Conservation (phyloP, 2,329 filamentous ascomycete species). For the Didymella exigua region DNA sequence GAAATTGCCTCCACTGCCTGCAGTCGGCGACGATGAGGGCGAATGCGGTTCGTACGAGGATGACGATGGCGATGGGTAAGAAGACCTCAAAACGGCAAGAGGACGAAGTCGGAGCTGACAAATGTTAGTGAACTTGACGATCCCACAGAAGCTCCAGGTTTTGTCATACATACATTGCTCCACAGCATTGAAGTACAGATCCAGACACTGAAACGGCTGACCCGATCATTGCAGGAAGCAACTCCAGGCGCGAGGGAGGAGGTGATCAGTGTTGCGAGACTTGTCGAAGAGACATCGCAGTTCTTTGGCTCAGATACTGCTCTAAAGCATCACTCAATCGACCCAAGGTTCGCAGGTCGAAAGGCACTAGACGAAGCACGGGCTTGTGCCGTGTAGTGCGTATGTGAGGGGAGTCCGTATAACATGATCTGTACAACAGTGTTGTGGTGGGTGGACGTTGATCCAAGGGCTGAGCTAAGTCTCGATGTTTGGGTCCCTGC, state of each 20-base stretch:
- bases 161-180: constrained; percentile 29
- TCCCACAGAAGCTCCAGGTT: constrained; percentile 26
- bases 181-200: constrained; percentile 33
- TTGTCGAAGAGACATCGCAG: constrained; percentile 25
- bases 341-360: constrained; percentile 24
- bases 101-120: constrained; percentile 6
- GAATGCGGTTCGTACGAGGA: constrained; percentile 14
- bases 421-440: not conserved
- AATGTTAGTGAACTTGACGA: constrained; percentile 15
- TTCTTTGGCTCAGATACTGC: constrained; percentile 33
- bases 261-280: constrained; percentile 18
- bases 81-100: not conserved
- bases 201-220: constrained; percentile 28
- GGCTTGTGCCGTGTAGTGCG: not conserved
- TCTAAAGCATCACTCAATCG: constrained; percentile 19
- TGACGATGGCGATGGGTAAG: constrained; percentile 11
- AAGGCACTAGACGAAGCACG: constrained; percentile 30
- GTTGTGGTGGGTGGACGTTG: not conserved
- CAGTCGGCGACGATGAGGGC: constrained; percentile 16
- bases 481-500: not conserved
- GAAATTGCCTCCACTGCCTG: constrained; percentile 19
- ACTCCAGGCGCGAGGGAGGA: constrained; percentile 28
- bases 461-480: not conserved
- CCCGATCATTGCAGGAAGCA: constrained; percentile 34
- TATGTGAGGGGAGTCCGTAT: not conserved